These are phyloP conservation scores for Coleophoma crateriformis DNA, from an alignment of 2,329 filamentous ascomycete species.

Conservation along the genomic window DNA sequence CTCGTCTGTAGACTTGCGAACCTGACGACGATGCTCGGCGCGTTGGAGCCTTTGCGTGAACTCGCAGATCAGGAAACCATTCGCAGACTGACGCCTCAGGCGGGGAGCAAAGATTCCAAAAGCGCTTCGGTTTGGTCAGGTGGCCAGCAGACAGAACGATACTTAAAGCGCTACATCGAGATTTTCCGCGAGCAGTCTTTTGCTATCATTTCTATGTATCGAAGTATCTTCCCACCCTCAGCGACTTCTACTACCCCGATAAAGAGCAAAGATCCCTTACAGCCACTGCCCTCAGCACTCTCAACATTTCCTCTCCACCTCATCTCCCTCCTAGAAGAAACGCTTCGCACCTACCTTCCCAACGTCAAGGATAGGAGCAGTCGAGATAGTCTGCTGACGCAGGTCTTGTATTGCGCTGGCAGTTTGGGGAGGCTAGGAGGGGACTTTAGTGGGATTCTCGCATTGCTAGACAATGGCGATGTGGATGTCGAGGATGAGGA, in stretches of 20 bases:
- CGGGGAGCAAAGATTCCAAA: slow-evolving; percentile 19
- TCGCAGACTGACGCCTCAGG: slow-evolving; percentile 28
- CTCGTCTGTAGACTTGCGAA: slow-evolving; percentile 80
- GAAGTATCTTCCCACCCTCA: slow-evolving; percentile 70
- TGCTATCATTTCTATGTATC: slow-evolving; percentile 89
- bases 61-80: slow-evolving; percentile 81
- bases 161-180: slow-evolving; percentile 91
- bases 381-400: slow-evolving; percentile 82
- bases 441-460: slow-evolving; percentile 87
- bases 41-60: slow-evolving; percentile 77
- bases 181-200: slow-evolving; percentile 98
- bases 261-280: slow-evolving; percentile 35
- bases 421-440: slow-evolving; percentile 85
- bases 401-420: slow-evolving; percentile 88
- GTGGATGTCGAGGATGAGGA: slow-evolving; percentile 22
- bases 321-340: slow-evolving; percentile 73
- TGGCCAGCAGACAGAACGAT: slow-evolving; percentile 90
- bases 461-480: slow-evolving; percentile 39
- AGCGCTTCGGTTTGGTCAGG: slow-evolving; percentile 46
- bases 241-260: slow-evolving; percentile 5
- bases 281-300: slow-evolving; percentile 67
- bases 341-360: slow-evolving; percentile 70
- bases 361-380: slow-evolving; percentile 75
- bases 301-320: slow-evolving; percentile 82
- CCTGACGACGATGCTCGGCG: slow-evolving; percentile 72